These are phyloP conservation scores for Yarrowia divulgata DNA, from an alignment of 805 yeast genomes.

Conservation along the genomic window DNA sequence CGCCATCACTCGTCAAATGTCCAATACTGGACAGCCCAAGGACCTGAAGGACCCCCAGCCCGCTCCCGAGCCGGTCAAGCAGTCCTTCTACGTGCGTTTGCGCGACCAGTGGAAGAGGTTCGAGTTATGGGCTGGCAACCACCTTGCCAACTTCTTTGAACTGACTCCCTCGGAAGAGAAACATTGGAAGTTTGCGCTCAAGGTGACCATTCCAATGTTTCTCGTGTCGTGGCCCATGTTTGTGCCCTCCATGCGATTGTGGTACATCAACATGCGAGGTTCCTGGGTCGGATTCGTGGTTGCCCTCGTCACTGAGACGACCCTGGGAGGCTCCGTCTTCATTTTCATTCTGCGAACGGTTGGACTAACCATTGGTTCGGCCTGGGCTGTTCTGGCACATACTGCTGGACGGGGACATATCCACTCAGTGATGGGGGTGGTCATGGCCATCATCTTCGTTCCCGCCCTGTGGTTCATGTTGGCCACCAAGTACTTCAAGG, in stretches of 20 bases:
- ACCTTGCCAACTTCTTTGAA: conserved; percentile 44
- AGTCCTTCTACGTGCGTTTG: not conserved
- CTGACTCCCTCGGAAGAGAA: conserved; percentile 43
- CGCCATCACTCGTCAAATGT: conserved; percentile 5
- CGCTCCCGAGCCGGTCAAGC: not conserved
- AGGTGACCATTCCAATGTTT: conserved; percentile 57
- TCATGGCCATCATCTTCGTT: conserved; percentile 55
- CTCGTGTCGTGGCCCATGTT: conserved; percentile 61
- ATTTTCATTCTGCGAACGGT: conserved; percentile 57
- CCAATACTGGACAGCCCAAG: conserved; percentile 4
- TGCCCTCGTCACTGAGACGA: conserved; percentile 58
- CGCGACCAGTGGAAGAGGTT: not conserved
- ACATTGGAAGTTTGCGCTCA: conserved; percentile 58
- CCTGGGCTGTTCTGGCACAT: conserved; percentile 59
- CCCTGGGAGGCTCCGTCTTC: conserved; percentile 60
- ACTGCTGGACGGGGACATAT: conserved; percentile 52
- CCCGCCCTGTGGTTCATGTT: conserved; percentile 58
- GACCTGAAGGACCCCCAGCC: conserved; percentile 3
- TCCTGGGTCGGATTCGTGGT: conserved; percentile 64
- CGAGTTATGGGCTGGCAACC: conserved; percentile 30
- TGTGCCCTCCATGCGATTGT: conserved; percentile 55
- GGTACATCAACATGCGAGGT: conserved; percentile 59
- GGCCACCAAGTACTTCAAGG: conserved; percentile 59
- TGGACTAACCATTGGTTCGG: conserved; percentile 58
- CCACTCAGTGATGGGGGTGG: conserved; percentile 54